These are phyloP conservation scores for Nicotiana benthamiana DNA, from an alignment of 257 asterid genomes.

Conservation along the genomic window DNA sequence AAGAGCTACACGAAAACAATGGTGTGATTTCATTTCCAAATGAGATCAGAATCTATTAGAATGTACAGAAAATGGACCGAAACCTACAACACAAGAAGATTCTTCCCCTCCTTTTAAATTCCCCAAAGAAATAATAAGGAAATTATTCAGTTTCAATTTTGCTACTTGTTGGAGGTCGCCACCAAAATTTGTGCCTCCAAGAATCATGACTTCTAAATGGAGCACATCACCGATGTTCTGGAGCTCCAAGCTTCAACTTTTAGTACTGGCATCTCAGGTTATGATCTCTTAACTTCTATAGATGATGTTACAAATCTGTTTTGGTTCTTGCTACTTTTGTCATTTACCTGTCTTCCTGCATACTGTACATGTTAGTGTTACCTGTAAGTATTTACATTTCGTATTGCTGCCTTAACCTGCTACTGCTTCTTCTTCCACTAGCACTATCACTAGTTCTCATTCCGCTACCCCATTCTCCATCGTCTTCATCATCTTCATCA, in stretches of 20 bases:
- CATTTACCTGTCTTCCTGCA: conserved; percentile 24
- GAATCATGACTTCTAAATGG: neutral
- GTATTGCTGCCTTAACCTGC: conserved; percentile 57
- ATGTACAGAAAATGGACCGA: neutral
- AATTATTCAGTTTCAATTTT: neutral
- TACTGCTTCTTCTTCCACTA: conserved; percentile 42
- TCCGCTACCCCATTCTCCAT: conserved; percentile 34
- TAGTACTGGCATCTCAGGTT: neutral
- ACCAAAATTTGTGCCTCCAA: neutral
- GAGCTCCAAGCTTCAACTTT: conserved; percentile 4
- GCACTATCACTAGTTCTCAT: conserved; percentile 36
- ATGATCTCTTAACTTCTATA: neutral
- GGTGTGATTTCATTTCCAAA: conserved; percentile 2
- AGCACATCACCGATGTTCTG: neutral
- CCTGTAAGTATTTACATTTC: conserved; percentile 56
- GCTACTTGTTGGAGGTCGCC: neutral
- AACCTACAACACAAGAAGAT: neutral
- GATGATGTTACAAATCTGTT: conserved; percentile 2
- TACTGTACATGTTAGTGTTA: conserved; percentile 69
- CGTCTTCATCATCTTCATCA: conserved; percentile 21
- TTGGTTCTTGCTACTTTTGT: neutral
- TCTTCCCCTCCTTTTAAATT: neutral
- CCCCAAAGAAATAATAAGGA: neutral
- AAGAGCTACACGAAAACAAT: neutral
- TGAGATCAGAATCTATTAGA: neutral